A percentile compares a stretch with the other conserved stretches of the same genome.
These are phyloP conservation scores for Phyllosticta citrichinensis DNA, from an alignment of 2,329 filamentous ascomycete genomes.

Conservation along the genomic window DNA sequence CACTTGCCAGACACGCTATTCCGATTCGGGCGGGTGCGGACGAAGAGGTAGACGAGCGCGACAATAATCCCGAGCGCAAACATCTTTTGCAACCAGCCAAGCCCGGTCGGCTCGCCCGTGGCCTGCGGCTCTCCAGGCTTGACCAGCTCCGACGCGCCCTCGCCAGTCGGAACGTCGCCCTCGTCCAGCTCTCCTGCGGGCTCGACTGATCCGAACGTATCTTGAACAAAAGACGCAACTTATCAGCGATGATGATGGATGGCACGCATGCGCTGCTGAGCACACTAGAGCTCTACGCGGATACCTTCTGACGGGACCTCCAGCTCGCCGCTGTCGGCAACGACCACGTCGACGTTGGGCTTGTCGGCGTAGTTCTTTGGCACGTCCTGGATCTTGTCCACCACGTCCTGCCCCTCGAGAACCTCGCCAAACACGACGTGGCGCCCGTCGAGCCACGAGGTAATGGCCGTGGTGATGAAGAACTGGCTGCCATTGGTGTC, in stretches of 20 bases:
- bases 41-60: conserved; percentile 30
- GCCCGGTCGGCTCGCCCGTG: conserved; percentile 20
- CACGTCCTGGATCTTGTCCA: conserved; percentile 67
- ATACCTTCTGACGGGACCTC: conserved; percentile 85
- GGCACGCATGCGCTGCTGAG: conserved; percentile 15
- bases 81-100: conserved; percentile 36
- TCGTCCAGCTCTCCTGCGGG: conserved; percentile 31
- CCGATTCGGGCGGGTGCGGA: conserved; percentile 22
- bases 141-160: conserved; percentile 3
- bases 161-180: conserved; percentile 30
- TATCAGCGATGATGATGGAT: conserved; percentile 32
- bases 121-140: not conserved
- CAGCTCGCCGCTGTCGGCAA: conserved; percentile 75
- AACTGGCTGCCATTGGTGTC: conserved; percentile 67
- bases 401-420: conserved; percentile 72
- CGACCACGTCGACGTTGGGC: conserved; percentile 60
- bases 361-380: conserved; percentile 58
- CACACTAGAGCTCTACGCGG: conserved; percentile 67
- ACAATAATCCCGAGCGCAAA: conserved; percentile 35
- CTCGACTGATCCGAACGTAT: conserved; percentile 34
- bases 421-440: conserved; percentile 87
- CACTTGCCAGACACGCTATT: conserved; percentile 1
- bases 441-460: conserved; percentile 62
- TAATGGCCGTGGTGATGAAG: conserved; percentile 61
- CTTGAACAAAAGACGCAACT: conserved; percentile 28